phyloP scores from a whole-genome alignment of 805 yeast genomes.

The Zygosaccharomyces lentus region DNA sequence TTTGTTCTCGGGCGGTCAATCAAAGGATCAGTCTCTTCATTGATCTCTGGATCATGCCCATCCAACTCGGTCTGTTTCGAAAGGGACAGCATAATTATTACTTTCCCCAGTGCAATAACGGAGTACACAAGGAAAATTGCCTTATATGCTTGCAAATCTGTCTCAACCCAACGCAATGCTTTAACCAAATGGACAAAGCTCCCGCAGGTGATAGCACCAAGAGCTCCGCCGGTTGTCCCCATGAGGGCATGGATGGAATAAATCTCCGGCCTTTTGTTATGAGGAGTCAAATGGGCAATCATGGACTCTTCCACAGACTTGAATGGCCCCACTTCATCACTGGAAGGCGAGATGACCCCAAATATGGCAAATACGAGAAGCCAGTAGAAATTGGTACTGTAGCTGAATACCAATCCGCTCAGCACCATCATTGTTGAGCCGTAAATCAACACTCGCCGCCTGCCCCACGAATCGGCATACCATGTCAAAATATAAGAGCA shows the following conservation, averaged over 20 bases:
- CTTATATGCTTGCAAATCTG: slow-evolving; percentile 47
- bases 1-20: slow-evolving; percentile 14
- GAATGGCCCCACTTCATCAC: slow-evolving; percentile 89
- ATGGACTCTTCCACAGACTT: slow-evolving; percentile 81
- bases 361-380: slow-evolving; percentile 67
- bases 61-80: slow-evolving; percentile 51
- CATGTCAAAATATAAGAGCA: slow-evolving; percentile 70
- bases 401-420: slow-evolving; percentile 65
- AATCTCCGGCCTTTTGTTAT: slow-evolving; percentile 59
- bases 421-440: slow-evolving; percentile 66
- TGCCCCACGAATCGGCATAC: slow-evolving; percentile 69
- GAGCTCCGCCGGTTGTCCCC: slow-evolving; percentile 67
- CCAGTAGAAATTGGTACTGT: slow-evolving; percentile 47
- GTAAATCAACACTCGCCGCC: slow-evolving; percentile 55
- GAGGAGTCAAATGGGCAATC: slow-evolving; percentile 72
- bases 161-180: slow-evolving; percentile 32
- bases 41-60: slow-evolving; percentile 23
- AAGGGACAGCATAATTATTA: slow-evolving; percentile 46
- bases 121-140: slow-evolving; percentile 55
- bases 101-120: slow-evolving; percentile 48
- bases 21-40: slow-evolving; percentile 28
- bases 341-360: slow-evolving; percentile 86
- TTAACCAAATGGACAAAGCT: slow-evolving; percentile 46
- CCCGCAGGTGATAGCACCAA: slow-evolving; percentile 68
- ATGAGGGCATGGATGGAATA: slow-evolving; percentile 71